These are phyloP conservation scores for Pythium periplocum DNA, from an alignment of 352 stramenopile species.

Conservation along the genomic window DNA sequence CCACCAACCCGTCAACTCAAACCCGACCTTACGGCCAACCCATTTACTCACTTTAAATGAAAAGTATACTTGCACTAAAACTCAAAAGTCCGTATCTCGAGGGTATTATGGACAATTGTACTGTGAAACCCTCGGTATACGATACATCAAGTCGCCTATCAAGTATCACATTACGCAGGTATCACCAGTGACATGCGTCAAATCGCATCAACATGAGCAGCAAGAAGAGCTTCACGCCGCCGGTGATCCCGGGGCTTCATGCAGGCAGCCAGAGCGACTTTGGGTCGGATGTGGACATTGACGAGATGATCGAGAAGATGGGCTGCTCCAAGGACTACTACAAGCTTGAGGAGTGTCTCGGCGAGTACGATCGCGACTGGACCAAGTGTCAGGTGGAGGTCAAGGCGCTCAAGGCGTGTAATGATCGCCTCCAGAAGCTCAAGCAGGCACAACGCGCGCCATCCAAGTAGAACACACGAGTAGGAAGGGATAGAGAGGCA, in stretches of 20 bases:
- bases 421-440: conserved; percentile 56
- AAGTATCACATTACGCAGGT: no score
- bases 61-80: no score
- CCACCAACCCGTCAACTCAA: conserved; percentile 6
- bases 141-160: no score
- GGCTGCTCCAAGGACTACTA: conserved; percentile 82
- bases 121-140: no score
- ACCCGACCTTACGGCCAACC: conserved; percentile 5
- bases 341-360: conserved; percentile 81
- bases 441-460: conserved; percentile 17
- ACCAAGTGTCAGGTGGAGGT: conserved; percentile 82
- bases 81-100: no score
- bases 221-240: conserved; percentile 11
- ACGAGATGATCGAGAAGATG: conserved; percentile 84
- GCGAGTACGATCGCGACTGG: conserved; percentile 79
- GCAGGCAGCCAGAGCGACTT: conserved; percentile 81
- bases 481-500: no score
- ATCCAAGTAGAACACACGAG: no score
- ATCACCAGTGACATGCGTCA: neutral
- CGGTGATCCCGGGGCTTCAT: conserved; percentile 57
- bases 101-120: no score
- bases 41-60: no score
- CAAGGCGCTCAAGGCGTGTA: conserved; percentile 74
- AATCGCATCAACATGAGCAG: neutral
- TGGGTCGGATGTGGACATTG: conserved; percentile 68